Conservation (phyloP, 768 basidiomycete species). For the Pulveroboletus sp. region DNA sequence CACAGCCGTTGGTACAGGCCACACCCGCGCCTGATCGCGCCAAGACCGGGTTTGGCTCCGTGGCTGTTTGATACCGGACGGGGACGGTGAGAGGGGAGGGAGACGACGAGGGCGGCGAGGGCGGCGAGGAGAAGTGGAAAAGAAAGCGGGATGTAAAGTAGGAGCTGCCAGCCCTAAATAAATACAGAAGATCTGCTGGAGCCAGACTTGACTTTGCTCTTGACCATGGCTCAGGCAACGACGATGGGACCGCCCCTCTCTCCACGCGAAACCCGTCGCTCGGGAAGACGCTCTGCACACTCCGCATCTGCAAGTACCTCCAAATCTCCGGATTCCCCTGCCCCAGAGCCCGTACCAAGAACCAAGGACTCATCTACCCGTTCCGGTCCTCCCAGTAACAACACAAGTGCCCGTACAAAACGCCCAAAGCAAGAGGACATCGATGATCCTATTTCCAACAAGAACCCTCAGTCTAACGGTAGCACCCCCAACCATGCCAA, state of each 20-base stretch:
- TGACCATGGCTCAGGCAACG: slow-evolving; percentile 56
- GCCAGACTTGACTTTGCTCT: slow-evolving; percentile 9
- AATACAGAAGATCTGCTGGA: slow-evolving; percentile 12
- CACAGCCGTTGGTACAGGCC: not conserved
- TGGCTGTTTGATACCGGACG: not conserved
- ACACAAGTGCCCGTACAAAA: slow-evolving; percentile 44
- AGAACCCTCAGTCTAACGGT: slow-evolving; percentile 37
- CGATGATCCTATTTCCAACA: slow-evolving; percentile 52
- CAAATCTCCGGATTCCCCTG: slow-evolving; percentile 69
- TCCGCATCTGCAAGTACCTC: slow-evolving; percentile 63
- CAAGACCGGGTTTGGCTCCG: not conserved
- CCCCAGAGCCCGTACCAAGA: slow-evolving; percentile 43
- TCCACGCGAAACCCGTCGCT: slow-evolving; percentile 72
- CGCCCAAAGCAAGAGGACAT: slow-evolving; percentile 70
- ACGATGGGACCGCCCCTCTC: slow-evolving; percentile 76
- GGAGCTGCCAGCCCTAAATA: slow-evolving; percentile 36
- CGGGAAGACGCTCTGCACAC: slow-evolving; percentile 66
- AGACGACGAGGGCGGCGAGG: not conserved
- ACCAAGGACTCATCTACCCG: slow-evolving; percentile 38
- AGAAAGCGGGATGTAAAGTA: slow-evolving; percentile 7
- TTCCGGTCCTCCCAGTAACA: slow-evolving; percentile 36
- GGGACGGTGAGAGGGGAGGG: not conserved
- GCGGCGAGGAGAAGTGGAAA: not conserved
- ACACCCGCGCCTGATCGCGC: slow-evolving; percentile 17
- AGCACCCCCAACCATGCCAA: slow-evolving; percentile 25